Base-by-base conservation (phyloP, 2,329 filamentous ascomycete species). In the Colletotrichum falcatum region DNA sequence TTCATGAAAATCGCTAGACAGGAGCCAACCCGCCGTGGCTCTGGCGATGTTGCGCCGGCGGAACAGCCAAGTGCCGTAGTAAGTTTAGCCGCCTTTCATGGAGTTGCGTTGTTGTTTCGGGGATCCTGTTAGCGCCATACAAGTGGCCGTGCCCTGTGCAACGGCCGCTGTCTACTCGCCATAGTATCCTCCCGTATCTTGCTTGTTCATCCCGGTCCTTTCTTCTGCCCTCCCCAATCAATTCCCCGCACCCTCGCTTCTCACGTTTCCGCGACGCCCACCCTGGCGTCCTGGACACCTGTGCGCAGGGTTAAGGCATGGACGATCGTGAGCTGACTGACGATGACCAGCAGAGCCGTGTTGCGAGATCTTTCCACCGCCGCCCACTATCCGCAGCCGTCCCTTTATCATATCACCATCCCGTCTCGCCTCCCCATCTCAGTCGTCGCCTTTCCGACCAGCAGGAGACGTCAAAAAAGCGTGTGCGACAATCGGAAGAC, bases 1-100 rank as follows among this genome's bases (percentile, higher is more conserved):
- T 90, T 90, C 73, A 83, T 90, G 70, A 85, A 82, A 64, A 89
- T 90, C 70, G 88, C 88, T 16, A 82, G 85, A 14, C 87, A 90
- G 69, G 87, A 89, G 72, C 74, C 83, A 18, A 75, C 78, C 20
- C 82, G 80, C 58, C 83, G 81, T 61, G 75, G 76, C 23, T 71
- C 75, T 11, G 81, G 83, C 53, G 79, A 80, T 8, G 79, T 78
- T 51, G 74, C 77, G 33, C 73, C 72, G 65, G 71, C 73, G 7
- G 81, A 82, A 37, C 81, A 79, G 48, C 80, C 81, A 59, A 84
- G 79, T 72, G 77, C 82, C 42, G 79, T 84, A 56, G 87, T 88
- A 82, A 84, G 86, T 86, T 48, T 30, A 72, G 56, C 30, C 39
- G 51, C 48, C 51, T 63, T 64, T 67, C 61, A 58, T 44, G 46